A percentile compares a stretch with the other conserved stretches of the same genome.
Conservation (phyloP, 768 basidiomycete genomes). For the Grammothele lineata region DNA sequence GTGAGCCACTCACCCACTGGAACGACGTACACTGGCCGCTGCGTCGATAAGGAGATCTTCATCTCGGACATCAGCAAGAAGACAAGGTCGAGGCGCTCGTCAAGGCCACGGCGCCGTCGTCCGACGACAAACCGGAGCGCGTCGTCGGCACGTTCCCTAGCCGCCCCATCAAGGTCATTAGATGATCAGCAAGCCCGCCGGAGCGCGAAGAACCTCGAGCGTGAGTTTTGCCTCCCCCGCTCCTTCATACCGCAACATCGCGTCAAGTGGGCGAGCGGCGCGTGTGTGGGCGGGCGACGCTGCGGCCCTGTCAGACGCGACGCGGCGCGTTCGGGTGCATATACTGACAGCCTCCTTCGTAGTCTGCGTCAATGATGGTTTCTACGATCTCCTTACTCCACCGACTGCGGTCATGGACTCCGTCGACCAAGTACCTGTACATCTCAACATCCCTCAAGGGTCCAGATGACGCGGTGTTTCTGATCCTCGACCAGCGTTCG, state of each 20-base stretch:
- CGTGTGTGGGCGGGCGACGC: slow-evolving; percentile 1
- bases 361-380: slow-evolving; percentile 96
- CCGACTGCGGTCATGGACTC: slow-evolving; percentile 90
- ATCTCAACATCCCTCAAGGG: slow-evolving; percentile 94
- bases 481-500: slow-evolving; percentile 72
- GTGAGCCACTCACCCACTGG: slow-evolving; percentile 72
- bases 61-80: slow-evolving; percentile 94
- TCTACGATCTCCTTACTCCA: slow-evolving; percentile 95
- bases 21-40: slow-evolving; percentile 88
- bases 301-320: neutral
- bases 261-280: too few relatives aligned
- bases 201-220: slow-evolving; percentile 87
- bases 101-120: slow-evolving; percentile 76
- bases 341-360: slow-evolving; percentile 7
- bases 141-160: slow-evolving; percentile 88
- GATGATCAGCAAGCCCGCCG: slow-evolving; percentile 96
- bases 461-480: slow-evolving; percentile 83
- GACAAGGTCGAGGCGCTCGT: slow-evolving; percentile 91
- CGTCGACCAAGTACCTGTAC: slow-evolving; percentile 93
- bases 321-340: neutral
- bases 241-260: neutral
- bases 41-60: slow-evolving; percentile 91
- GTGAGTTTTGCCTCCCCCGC: slow-evolving; percentile 44
- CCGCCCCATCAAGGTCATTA: slow-evolving; percentile 96
- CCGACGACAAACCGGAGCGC: slow-evolving; percentile 77